These are phyloP conservation scores for Talaromyces sp. DNA, from an alignment of 2,329 filamentous ascomycete genomes.

Conservation along the genomic window DNA sequence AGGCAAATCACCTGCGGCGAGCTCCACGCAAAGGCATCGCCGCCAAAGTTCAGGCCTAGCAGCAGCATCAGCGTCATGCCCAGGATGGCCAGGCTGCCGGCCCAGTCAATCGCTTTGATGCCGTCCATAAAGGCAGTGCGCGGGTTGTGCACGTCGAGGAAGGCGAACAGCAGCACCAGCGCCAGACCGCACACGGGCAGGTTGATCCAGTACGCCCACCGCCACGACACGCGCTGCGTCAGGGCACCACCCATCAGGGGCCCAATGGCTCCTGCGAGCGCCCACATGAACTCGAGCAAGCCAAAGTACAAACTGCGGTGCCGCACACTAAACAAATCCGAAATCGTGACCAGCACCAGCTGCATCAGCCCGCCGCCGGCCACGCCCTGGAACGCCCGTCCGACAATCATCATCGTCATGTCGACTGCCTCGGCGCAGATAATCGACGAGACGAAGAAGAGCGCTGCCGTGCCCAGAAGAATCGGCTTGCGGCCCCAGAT, in stretches of 20 bases:
- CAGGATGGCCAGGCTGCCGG: slow-evolving; percentile 48
- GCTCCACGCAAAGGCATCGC: slow-evolving; percentile 45
- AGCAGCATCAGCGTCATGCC: slow-evolving; percentile 49
- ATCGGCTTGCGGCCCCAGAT: slow-evolving; percentile 56
- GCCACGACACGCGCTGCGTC: slow-evolving; percentile 42
- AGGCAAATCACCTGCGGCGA: slow-evolving; percentile 52
- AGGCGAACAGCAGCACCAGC: slow-evolving; percentile 46
- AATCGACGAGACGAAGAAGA: slow-evolving; percentile 48
- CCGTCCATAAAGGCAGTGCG: slow-evolving; percentile 46
- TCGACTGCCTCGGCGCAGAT: slow-evolving; percentile 44
- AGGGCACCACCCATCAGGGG: slow-evolving; percentile 25
- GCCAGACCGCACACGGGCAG: slow-evolving; percentile 46
- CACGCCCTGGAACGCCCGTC: slow-evolving; percentile 50
- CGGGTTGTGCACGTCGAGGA: slow-evolving; percentile 53
- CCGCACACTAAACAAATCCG: slow-evolving; percentile 51
- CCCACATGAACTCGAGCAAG: slow-evolving; percentile 51
- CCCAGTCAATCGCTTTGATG: slow-evolving; percentile 51
- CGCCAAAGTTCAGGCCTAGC: slow-evolving; percentile 52
- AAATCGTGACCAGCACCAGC: slow-evolving; percentile 50
- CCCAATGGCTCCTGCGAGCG: slow-evolving; percentile 43
- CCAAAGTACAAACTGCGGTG: slow-evolving; percentile 47
- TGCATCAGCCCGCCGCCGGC: slow-evolving; percentile 51
- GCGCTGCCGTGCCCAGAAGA: slow-evolving; percentile 42
- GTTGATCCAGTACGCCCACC: slow-evolving; percentile 56
- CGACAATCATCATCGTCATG: slow-evolving; percentile 51